These are phyloP conservation scores for Paspalum vaginatum DNA, from an alignment of 176 grass and related monocot genomes.

Conservation along the genomic window DNA sequence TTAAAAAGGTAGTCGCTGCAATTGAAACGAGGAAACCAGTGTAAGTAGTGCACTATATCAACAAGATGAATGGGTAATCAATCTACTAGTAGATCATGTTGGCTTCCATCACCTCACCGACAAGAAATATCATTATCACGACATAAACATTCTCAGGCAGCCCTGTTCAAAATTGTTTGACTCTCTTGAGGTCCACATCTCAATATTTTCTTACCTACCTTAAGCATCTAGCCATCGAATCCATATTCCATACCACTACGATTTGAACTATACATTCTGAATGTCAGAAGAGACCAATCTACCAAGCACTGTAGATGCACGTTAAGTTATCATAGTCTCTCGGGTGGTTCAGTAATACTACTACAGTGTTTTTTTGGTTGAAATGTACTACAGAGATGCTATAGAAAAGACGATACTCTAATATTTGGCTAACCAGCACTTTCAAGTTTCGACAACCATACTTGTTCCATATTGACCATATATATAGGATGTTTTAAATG, in stretches of 20 bases:
- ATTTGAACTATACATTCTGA: neutral
- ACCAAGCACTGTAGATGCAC: no score
- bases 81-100: neutral
- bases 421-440: neutral
- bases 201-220: neutral
- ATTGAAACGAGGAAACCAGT: neutral
- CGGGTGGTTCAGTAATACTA: neutral
- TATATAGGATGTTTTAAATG: neutral
- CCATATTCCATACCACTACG: no score
- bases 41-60: neutral
- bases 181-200: neutral
- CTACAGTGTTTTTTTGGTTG: neutral
- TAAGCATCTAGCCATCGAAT: neutral
- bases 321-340: neutral
- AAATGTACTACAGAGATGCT: neutral
- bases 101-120: neutral
- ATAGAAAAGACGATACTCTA: neutral
- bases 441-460: neutral
- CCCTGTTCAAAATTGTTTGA: neutral
- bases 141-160: neutral
- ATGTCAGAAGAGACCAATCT: neutral
- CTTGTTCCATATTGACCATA: neutral
- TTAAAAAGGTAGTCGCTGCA: conserved; percentile 69
- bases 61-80: neutral
- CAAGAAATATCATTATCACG: neutral